Conservation (phyloP, 2,329 filamentous ascomycete genomes). For the Aspergillus fijiensis region DNA sequence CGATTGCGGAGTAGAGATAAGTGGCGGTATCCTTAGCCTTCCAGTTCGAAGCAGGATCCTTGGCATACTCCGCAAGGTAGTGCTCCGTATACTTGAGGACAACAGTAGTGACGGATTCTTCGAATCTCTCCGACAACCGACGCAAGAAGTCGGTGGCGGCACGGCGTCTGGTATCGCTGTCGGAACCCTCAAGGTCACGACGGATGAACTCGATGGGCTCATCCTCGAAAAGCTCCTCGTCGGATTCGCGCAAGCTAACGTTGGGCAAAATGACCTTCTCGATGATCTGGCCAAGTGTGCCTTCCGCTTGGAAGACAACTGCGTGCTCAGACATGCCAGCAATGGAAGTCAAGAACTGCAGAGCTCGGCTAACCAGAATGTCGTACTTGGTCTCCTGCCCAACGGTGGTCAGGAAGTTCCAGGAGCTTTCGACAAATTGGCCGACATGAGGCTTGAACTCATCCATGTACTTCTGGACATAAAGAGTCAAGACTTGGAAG, state of each 20-base stretch:
- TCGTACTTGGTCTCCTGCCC: constrained; percentile 91
- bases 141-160: constrained; percentile 93
- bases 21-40: constrained; percentile 98
- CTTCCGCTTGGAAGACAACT: constrained; percentile 78
- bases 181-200: constrained; percentile 90
- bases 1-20: constrained; percentile 91
- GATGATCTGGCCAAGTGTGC: constrained; percentile 78
- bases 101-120: constrained; percentile 78
- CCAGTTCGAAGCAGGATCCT: constrained; percentile 72
- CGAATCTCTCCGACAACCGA: constrained; percentile 85
- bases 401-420: constrained; percentile 84
- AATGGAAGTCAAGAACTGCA: constrained; percentile 91
- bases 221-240: constrained; percentile 94
- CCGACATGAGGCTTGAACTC: constrained; percentile 79
- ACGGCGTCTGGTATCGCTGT: constrained; percentile 86
- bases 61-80: constrained; percentile 73
- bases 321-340: constrained; percentile 76
- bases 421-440: constrained; percentile 85
- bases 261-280: constrained; percentile 97
- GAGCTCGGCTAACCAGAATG: constrained; percentile 85
- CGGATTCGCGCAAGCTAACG: constrained; percentile 84
- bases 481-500: constrained; percentile 85
- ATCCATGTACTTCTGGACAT: constrained; percentile 92
- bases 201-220: constrained; percentile 98
- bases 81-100: constrained; percentile 83